Evolutionary conservation across 2,329 filamentous ascomycete genomes (phyloP).

Genomic region (Fusarium oligoseptatum): DNA sequence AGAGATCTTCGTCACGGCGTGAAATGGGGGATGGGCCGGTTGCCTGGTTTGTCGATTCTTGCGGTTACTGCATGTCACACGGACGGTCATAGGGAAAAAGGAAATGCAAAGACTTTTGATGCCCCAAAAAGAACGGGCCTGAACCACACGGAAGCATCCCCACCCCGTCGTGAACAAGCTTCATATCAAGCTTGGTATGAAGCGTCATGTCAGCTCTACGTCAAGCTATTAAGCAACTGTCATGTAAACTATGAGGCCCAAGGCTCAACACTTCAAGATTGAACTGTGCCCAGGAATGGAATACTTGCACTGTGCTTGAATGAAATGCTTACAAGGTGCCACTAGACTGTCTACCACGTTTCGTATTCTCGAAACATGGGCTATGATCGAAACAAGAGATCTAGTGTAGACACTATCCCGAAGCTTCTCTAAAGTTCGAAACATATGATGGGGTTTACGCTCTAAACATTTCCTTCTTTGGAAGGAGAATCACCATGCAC

Average conservation of each 20-base stretch:
- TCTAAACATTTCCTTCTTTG: background rate
- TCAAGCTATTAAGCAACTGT: background rate
- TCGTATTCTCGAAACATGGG: background rate
- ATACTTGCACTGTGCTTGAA: background rate
- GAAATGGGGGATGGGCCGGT: constrained; percentile 49
- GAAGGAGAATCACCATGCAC: background rate
- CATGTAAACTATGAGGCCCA: background rate
- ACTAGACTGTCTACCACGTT: background rate
- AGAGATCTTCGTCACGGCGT: constrained; percentile 40
- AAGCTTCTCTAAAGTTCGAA: background rate
- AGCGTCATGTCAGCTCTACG: constrained; percentile 1
- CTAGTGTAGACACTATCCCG: background rate
- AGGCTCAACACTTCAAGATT: background rate
- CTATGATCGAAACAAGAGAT: background rate
- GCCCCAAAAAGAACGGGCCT: constrained; percentile 46
- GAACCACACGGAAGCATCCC: constrained; percentile 29
- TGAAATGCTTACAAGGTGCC: background rate
- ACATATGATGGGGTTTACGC: background rate
- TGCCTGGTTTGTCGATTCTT: constrained; percentile 55
- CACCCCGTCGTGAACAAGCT: constrained; percentile 20
- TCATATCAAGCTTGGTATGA: background rate
- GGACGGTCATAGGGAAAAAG: constrained; percentile 63
- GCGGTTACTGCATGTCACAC: constrained; percentile 60
- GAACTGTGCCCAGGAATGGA: background rate
- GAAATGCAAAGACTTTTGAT: constrained; percentile 55